A percentile compares a stretch with the other conserved stretches of the same genome.
Evolutionary conservation across 495 filamentous ascomycete genomes (phyloP).

Genomic region (Staphylotrichum longicolle): DNA sequence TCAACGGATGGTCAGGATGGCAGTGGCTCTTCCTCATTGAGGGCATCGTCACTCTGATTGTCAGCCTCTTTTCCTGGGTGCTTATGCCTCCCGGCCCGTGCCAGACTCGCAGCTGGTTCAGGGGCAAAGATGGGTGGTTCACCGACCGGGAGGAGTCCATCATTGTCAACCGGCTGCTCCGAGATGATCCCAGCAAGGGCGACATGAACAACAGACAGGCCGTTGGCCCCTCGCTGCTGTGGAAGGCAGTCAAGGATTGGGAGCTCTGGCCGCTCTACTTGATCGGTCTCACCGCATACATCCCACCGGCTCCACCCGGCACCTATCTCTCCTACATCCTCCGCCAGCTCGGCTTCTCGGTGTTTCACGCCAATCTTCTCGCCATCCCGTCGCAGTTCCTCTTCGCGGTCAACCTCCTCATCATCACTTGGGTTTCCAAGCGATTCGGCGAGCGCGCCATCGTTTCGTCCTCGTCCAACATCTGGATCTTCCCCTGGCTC

Average conservation of each 20-base stretch:
- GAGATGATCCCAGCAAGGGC: constrained; percentile 64
- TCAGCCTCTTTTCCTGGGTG: constrained; percentile 52
- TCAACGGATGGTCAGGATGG: constrained; percentile 51
- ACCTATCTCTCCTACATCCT: constrained; percentile 53
- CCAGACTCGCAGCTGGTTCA: constrained; percentile 55
- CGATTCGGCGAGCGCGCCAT: constrained; percentile 52
- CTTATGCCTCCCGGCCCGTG: constrained; percentile 52
- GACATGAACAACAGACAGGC: constrained; percentile 61
- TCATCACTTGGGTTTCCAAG: constrained; percentile 55
- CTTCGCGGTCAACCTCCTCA: constrained; percentile 43
- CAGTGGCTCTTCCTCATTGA: constrained; percentile 56
- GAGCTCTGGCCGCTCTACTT: constrained; percentile 61
- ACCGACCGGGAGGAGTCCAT: constrained; percentile 58
- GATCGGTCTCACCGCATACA: constrained; percentile 51
- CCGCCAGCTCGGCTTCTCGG: constrained; percentile 50
- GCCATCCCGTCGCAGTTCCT: constrained; percentile 51
- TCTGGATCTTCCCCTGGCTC: constrained; percentile 57
- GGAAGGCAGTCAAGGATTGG: constrained; percentile 51
- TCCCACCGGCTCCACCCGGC: constrained; percentile 46
- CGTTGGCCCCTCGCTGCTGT: constrained; percentile 47
- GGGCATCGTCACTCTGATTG: constrained; percentile 51
- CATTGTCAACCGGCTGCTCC: constrained; percentile 60
- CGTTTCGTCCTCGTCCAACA: constrained; percentile 46
- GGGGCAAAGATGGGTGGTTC: constrained; percentile 60
- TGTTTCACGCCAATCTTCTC: constrained; percentile 55